These are phyloP conservation scores for Sphaerulina musiva DNA, from an alignment of 2,329 filamentous ascomycete species.

Conservation along the genomic window DNA sequence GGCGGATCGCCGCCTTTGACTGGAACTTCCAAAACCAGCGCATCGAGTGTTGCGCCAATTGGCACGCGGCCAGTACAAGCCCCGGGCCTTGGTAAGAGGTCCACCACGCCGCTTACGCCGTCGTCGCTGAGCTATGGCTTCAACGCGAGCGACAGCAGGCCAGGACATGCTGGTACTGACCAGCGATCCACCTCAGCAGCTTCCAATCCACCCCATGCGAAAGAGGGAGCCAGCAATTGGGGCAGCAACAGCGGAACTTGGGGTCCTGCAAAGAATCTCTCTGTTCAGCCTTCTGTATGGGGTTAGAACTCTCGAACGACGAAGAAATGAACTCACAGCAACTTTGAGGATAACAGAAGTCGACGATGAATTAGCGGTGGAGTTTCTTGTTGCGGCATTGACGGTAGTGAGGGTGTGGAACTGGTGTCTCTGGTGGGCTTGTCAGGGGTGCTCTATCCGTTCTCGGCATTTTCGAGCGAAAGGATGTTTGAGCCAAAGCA, in stretches of 20 bases:
- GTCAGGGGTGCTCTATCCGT: conserved; percentile 3
- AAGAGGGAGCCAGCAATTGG: conserved; percentile 55
- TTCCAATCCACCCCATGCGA: conserved; percentile 49
- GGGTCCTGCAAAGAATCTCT: conserved; percentile 70
- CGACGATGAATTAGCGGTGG: conserved; percentile 16
- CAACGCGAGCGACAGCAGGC: conserved; percentile 46
- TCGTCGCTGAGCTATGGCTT: conserved; percentile 77
- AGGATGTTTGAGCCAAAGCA: conserved; percentile 1
- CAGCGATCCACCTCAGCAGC: conserved; percentile 53
- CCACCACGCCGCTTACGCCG: conserved; percentile 75
- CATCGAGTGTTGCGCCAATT: conserved; percentile 74
- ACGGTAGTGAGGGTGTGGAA: conserved; percentile 14
- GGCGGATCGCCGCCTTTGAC: conserved; percentile 68
- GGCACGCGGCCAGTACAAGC: conserved; percentile 73
- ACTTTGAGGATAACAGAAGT: conserved; percentile 10
- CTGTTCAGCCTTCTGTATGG: conserved; percentile 90
- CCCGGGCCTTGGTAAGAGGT: conserved; percentile 65
- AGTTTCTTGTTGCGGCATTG: conserved; percentile 17
- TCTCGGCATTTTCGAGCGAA: conserved; percentile 6
- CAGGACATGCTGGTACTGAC: conserved; percentile 45
- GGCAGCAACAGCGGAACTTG: conserved; percentile 74
- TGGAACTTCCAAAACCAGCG: conserved; percentile 53
- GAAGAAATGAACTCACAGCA: conserved; percentile 8
- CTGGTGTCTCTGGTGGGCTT: conserved; percentile 15
- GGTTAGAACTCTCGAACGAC: conserved; percentile 50